phyloP scores from a whole-genome alignment of 1,284 basidiomycete species.

The Omphalotus olearius region DNA sequence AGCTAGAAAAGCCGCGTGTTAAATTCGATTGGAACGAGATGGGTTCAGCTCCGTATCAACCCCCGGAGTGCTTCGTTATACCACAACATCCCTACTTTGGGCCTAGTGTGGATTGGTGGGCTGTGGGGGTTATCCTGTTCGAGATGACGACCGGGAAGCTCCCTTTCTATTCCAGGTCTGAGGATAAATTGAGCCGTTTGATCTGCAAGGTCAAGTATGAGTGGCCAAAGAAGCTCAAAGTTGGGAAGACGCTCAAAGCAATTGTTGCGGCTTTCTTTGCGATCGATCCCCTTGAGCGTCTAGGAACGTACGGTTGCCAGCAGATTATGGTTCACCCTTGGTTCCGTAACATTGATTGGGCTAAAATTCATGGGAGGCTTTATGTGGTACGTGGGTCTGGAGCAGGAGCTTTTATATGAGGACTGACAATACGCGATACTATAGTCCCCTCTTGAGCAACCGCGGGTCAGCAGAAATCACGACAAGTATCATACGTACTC shows the following conservation, averaged over 20 bases:
- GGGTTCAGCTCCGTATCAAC: conserved; percentile 69
- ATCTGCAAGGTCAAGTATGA: conserved; percentile 23
- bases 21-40: conserved; percentile 40
- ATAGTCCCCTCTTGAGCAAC: neutral
- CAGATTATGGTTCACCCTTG: conserved; percentile 34
- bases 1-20: conserved; percentile 28
- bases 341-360: conserved; percentile 40
- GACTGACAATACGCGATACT: neutral
- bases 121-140: conserved; percentile 68
- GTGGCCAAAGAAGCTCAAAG: conserved; percentile 30
- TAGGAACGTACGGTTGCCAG: conserved; percentile 31
- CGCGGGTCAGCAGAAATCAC: neutral
- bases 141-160: conserved; percentile 65
- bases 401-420: neutral
- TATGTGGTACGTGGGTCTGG: conserved; percentile 35
- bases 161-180: conserved; percentile 30
- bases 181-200: conserved; percentile 21
- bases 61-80: conserved; percentile 59
- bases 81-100: conserved; percentile 41
- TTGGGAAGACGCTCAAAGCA: conserved; percentile 35
- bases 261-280: conserved; percentile 37
- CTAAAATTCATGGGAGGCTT: conserved; percentile 31
- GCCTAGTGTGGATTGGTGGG: conserved; percentile 73
- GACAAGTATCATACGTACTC: conserved; percentile 30
- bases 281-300: conserved; percentile 29